Base-by-base conservation (phyloP, 306 rosid genomes). In the Purshia tridentata region DNA sequence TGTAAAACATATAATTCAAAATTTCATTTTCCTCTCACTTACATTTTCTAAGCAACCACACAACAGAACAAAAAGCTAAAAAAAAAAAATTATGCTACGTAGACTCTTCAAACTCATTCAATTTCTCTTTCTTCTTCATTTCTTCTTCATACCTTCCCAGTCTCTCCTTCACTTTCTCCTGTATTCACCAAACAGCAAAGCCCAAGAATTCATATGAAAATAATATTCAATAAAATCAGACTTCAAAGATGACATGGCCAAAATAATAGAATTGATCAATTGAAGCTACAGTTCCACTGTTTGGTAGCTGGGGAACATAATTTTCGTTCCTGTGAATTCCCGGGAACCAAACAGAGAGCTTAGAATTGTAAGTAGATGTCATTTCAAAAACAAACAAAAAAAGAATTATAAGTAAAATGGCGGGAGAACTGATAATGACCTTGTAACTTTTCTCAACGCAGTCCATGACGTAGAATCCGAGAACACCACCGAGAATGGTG, bases 381-480 rank as follows among this genome's bases (percentile, higher is more conserved):
- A n/a, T n/a, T n/a, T n/a, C n/a, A n/a, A n/a, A n/a, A n/a, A n/a
- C n/a, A n/a, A n/a, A n/a, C n/a, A n/a, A n/a, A n/a, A n/a, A n/a
- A 35, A 65, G 15, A 37, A 15, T 14, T 3, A 49, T 3, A 12
- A 11, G 15, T 35, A n/a, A 47, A 39, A 23, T 44, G 9, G 67
- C 23, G 42, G 45, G 14, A 5, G 78, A 65, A 37, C 40, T 12
- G 54, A 20, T 8, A 29, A 50, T 67, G 53, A 91, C 98, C 98
- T 91, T 89, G 72, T 91, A 91, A 76, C 81, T 76, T 15, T 35
- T 69, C 84, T 91, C 97, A 29, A 83, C 8, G 49, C 88, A 91
- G 73, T 91, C 94, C 97, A 91, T 93, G 66, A 85, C 92, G 53
- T 93, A 93, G 91, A 93, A 93, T 74, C 96, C 97, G 65, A 93